phyloP scores from a whole-genome alignment of 371 early-diverging fungal genomes.

The Mortierella sp. region DNA sequence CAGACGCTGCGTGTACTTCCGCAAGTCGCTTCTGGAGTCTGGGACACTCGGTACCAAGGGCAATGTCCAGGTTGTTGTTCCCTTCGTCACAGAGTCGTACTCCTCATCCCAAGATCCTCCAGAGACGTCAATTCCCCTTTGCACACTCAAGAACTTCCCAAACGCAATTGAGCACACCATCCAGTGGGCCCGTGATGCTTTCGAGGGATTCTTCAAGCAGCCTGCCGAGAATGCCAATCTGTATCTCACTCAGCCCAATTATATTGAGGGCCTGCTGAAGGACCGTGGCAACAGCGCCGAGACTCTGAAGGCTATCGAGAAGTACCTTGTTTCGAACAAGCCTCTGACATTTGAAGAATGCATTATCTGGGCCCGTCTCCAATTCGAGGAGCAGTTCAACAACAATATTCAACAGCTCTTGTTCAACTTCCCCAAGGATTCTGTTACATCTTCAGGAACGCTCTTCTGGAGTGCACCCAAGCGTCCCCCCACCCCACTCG shows the following conservation, averaged over 20 bases:
- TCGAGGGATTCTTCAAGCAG: slow-evolving; percentile 95
- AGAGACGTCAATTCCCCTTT: slow-evolving; percentile 99
- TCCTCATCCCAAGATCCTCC: slow-evolving; percentile 99
- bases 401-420: slow-evolving; percentile 95
- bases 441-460: slow-evolving; percentile 93
- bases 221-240: slow-evolving; percentile 94
- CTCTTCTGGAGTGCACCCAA: slow-evolving; percentile 99
- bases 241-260: slow-evolving; percentile 87
- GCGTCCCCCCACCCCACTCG: slow-evolving; percentile 91
- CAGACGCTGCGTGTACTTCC: slow-evolving; percentile 95
- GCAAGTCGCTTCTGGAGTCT: slow-evolving; percentile 97
- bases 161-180: slow-evolving; percentile 99
- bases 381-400: slow-evolving; percentile 94
- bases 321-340: slow-evolving; percentile 80
- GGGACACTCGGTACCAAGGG: slow-evolving; percentile 99
- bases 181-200: slow-evolving; percentile 99
- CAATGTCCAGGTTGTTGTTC: slow-evolving; percentile 98
- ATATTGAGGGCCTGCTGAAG: slow-evolving; percentile 80
- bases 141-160: slow-evolving; percentile 99
- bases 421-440: slow-evolving; percentile 95
- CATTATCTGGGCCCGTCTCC: slow-evolving; percentile 90
- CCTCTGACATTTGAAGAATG: slow-evolving; percentile 93
- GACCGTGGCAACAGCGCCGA: slow-evolving; percentile 76
- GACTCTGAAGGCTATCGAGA: slow-evolving; percentile 53
- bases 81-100: slow-evolving; percentile 98